Evolutionary conservation across 768 basidiomycete species (phyloP).

Genomic region (Mycena kentingensis): DNA sequence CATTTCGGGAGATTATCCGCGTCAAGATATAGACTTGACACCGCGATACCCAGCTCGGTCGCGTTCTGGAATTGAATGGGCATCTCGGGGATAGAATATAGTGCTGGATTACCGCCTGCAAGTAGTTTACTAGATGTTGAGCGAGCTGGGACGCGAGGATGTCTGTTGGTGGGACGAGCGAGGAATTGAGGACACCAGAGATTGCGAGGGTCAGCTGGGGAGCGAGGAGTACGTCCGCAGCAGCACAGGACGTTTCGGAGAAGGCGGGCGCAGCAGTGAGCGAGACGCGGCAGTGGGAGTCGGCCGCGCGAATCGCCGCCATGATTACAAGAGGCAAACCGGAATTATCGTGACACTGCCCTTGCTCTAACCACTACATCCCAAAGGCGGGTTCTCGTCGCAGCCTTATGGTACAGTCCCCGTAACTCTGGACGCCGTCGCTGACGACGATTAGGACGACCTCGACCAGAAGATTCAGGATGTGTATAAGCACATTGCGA

Average conservation of each 20-base stretch:
- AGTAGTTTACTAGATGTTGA: constrained; percentile 49
- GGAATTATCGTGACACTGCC: constrained; percentile 1
- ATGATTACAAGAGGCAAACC: neutral
- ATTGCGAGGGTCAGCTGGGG: constrained; percentile 55
- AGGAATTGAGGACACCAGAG: constrained; percentile 54
- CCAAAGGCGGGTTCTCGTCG: constrained; percentile 16
- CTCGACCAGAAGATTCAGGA: constrained; percentile 94
- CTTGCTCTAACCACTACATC: neutral
- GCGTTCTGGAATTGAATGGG: constrained; percentile 51
- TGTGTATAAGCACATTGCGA: constrained; percentile 86
- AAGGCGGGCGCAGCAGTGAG: constrained; percentile 43
- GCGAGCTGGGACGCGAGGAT: constrained; percentile 53
- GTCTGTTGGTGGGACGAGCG: constrained; percentile 37
- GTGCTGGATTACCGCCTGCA: constrained; percentile 44
- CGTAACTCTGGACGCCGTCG: constrained; percentile 4
- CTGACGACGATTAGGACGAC: constrained; percentile 48
- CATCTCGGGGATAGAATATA: neutral
- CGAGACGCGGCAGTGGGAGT: constrained; percentile 45
- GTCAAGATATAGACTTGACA: constrained; percentile 57
- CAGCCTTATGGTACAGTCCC: constrained; percentile 21
- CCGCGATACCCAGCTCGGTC: constrained; percentile 54
- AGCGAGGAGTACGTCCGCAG: constrained; percentile 53
- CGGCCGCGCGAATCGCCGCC: constrained; percentile 40
- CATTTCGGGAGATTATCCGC: constrained; percentile 45
- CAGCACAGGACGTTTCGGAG: constrained; percentile 29